Evolutionary conservation across 1,139 yeast genomes (phyloP).

Genomic region (Taphrina confusa): DNA sequence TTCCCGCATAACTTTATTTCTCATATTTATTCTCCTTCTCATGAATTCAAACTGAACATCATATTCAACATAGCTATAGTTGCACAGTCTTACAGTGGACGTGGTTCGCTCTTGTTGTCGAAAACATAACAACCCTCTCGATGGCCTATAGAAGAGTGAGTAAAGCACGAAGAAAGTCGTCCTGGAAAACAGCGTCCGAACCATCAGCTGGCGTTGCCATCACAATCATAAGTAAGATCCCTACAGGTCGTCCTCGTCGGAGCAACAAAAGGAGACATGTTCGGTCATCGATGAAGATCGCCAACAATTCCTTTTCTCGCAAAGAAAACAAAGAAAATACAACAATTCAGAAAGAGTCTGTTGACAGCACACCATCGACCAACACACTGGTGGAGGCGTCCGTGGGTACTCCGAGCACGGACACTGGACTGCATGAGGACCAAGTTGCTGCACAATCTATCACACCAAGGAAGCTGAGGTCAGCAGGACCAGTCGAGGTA

Average conservation of each 20-base stretch:
- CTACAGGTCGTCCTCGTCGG: no score
- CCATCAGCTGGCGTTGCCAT: neutral
- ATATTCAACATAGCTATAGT: no score
- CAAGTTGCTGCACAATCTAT: constrained; percentile 3
- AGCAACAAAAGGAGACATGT: neutral
- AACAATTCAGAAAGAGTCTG: neutral
- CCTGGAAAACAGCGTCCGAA: neutral
- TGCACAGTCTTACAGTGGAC: no score
- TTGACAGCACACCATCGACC: no score
- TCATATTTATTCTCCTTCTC: no score
- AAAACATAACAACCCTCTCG: no score
- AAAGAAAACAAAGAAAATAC: neutral
- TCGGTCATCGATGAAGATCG: neutral
- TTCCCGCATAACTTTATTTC: no score
- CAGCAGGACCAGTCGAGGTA: constrained; percentile 1
- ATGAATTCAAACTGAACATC: no score
- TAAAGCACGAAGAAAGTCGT: constrained; percentile 1
- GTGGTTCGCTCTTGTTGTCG: no score
- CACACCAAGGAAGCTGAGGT: neutral
- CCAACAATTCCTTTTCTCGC: no score
- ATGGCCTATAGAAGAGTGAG: constrained; percentile 6
- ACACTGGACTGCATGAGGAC: neutral
- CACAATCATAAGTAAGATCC: no score
- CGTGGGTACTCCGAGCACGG: neutral
- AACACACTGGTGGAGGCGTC: no score